Base-by-base conservation (phyloP, 768 basidiomycete species). In the Auricularia heimuer region DNA sequence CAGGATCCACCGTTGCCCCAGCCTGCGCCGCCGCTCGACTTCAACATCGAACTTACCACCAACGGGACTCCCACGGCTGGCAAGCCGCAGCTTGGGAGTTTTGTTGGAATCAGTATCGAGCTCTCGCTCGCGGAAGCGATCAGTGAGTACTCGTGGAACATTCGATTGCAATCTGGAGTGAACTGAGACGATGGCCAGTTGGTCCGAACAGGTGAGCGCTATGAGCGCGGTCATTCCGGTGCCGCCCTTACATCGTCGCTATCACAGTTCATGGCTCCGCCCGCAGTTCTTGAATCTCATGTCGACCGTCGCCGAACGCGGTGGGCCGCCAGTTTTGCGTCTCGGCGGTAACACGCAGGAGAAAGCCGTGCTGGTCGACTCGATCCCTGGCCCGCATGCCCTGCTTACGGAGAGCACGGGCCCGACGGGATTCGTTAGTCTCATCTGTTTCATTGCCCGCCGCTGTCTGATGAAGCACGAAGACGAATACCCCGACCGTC, bases 301-400 rank as follows among this genome's bases (percentile, higher is more conserved):
- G 80, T 79, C 83, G 4, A 88, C 88, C 67, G 77, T 94, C 18
- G 78, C 78, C 61, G 78, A 83, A 68, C 81, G 91, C 34, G 82
- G 82, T 2, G 89, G 89, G 2, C 70, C 74, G 1, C 83, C 90
- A 6, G 75, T 80, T 12, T 74, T 92, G 18, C 83, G 90, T 63
- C 78, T 92, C 1, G 90, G 91, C 29, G 90, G 90, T 58, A 92
- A 92, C 74, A 86, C 87, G 0, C 91, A 92, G 71, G 91, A 94
- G 64, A 75, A 68, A 12, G 73, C 71, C 33, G 69, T 71, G n/a
- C 68, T 76, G 18, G 66, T 84, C 8, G 75, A 77, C 58, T 78
- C 75, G 42, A 80, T 85, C 7, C 71, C 81, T 0, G 79, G 84
- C 61, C 78, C 78, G 24, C 68, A 74, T 10, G 80, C 80, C 29